Evolutionary conservation across 768 basidiomycete species (phyloP).

Genomic region (Lentinula sp.): DNA sequence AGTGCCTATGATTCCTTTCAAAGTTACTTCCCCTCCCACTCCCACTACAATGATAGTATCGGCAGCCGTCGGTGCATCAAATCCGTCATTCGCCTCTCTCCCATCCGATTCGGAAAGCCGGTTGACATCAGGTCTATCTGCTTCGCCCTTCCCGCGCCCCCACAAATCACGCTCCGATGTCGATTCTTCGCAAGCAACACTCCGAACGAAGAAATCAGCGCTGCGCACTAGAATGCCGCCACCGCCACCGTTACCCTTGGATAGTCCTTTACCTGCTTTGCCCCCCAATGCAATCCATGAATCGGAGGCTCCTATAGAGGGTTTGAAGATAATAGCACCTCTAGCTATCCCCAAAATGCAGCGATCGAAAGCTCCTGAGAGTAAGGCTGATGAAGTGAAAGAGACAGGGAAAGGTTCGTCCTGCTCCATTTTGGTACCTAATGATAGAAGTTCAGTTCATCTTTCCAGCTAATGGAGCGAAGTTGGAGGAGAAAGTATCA

Average conservation of each 20-base stretch:
- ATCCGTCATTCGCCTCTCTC: too few relatives aligned
- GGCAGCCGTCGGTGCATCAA: background rate
- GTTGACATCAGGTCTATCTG: background rate
- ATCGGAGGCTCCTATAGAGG: background rate
- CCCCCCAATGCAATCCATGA: background rate
- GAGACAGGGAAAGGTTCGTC: background rate
- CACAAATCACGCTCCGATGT: background rate
- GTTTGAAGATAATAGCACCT: background rate
- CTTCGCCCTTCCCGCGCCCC: background rate
- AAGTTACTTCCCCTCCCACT: background rate
- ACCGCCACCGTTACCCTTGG: conserved; percentile 7
- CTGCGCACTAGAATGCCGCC: background rate
- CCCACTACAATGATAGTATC: background rate
- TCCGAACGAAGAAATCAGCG: background rate
- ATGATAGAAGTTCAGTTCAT: background rate
- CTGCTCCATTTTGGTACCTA: background rate
- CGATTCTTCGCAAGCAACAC: background rate
- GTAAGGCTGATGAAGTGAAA: background rate
- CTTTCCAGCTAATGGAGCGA: background rate
- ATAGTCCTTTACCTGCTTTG: background rate
- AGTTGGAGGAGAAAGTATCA: background rate
- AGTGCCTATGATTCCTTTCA: background rate
- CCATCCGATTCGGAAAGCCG: background rate
- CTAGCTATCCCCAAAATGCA: too few relatives aligned
- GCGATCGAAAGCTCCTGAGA: background rate